Evolutionary conservation across 768 basidiomycete species (phyloP), one percentile per base, ranked within the genome.

Genomic region (Pulveroboletus sp.): DNA sequence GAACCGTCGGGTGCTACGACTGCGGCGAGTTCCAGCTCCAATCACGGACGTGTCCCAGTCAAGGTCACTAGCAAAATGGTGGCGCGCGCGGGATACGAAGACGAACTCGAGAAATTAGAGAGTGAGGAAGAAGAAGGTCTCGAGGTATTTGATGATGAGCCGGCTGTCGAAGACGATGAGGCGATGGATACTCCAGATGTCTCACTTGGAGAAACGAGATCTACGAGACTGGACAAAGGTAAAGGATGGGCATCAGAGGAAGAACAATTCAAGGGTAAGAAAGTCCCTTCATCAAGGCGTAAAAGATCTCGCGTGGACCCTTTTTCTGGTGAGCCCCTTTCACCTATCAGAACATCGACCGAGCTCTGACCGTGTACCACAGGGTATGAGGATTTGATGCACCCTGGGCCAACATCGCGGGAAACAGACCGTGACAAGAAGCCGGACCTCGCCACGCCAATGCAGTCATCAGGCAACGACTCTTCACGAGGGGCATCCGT

Each of bases 21-120:
- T 11, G 46, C 14, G 6, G 39, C 58, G 36, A 39, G 53, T 24
- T 47, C 66, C 14, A 62, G 53, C 26, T 40, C 51, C 21, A 41
- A 26, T 15, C 38, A 21, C 8, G 63, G 58, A 26, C 71, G 57
- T 42, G 71, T 81, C 10, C 79, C 82, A 0, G 62, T 72, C 18
- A 83, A 81, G 61, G 64, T 84, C 13, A 90, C 88, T 3, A 73
- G 70, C 56, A 90, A 89, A 67, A 90, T 89, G 84, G 58, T 72
- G n/a, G 82, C 79, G 49, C 77, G 86, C 2, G 80, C 77, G 43
- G 72, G 80, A 53, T 85, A 87, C 57, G 77, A 86, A 59, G 72
- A 73, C 56, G 70, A 79, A 45, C 57, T 86, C 33, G 72, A 73
- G 38, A 78, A 78, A 49, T 43, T 64, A 15, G 69, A 52, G 6